Evolutionary conservation across 768 basidiomycete species (phyloP).

Genomic region (Infundibulicybe gibba): DNA sequence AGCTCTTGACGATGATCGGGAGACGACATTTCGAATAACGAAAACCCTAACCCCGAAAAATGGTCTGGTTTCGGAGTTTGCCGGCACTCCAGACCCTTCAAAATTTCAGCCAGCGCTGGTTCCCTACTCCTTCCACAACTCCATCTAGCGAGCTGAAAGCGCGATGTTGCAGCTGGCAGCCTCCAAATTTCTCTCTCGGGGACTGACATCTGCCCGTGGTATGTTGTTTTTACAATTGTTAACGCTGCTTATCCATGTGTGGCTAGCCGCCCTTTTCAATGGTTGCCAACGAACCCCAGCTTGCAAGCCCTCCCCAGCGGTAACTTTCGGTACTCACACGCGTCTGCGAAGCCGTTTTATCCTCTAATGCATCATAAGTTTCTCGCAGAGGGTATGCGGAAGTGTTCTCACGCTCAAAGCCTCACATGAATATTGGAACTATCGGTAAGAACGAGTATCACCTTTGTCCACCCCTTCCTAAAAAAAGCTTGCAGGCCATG

Average conservation of each 20-base stretch:
- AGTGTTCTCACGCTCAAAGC: slow-evolving; percentile 70
- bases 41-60: slow-evolving; percentile 12
- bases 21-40: slow-evolving; percentile 13
- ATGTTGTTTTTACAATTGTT: slow-evolving; percentile 12
- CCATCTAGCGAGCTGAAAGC: slow-evolving; percentile 6
- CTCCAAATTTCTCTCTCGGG: slow-evolving; percentile 45
- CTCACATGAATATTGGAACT: slow-evolving; percentile 95
- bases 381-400: slow-evolving; percentile 76
- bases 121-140: neutral
- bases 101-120: slow-evolving; percentile 12
- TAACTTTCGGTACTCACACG: too few relatives aligned
- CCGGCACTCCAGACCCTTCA: slow-evolving; percentile 10
- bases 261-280: slow-evolving; percentile 28
- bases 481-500: slow-evolving; percentile 58
- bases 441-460: slow-evolving; percentile 53
- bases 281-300: slow-evolving; percentile 31
- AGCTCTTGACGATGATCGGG: slow-evolving; percentile 67
- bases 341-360: too few relatives aligned
- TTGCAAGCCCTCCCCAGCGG: slow-evolving; percentile 15
- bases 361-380: slow-evolving; percentile 24
- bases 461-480: neutral
- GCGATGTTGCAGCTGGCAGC: slow-evolving; percentile 52
- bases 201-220: slow-evolving; percentile 45
- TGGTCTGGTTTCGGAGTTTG: slow-evolving; percentile 16
- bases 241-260: too few relatives aligned